Base-by-base conservation (phyloP, 345 rosid species). In the Erodium maritimum region DNA sequence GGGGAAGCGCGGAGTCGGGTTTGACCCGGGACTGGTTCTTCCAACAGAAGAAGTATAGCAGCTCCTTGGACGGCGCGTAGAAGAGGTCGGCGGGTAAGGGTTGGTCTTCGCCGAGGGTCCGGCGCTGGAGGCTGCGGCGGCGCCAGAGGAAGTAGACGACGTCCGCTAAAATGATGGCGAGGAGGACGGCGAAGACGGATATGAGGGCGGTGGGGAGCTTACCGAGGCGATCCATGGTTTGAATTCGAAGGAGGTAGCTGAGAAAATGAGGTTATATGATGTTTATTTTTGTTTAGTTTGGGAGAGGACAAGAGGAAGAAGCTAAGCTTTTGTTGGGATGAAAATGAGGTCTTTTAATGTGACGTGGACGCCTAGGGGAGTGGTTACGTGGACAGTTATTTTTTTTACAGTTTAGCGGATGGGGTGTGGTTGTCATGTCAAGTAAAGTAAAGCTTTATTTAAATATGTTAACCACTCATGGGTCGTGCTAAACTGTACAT, bases 41-140 rank as follows among this genome's bases (percentile, higher is more conserved):
- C 67, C 85, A 80, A 65, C 84, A 80, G 77, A 81, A 90, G 73
- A 82, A 81, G 83, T 85, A 84, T 8, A 83, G 84, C 17, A 84
- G 81, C 71, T 90, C 95, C 70, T 84, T 90, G 1, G 90, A 81
- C 2, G 84, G 82, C 56, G 73, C 14, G 65, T 9, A 6, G 6
- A 22, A 20, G 52, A 5, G 54, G 52, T 19, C 16, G 12, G 57
- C 52, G 11, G 22, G 52, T 19, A 10, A 23, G 20, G 6, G 5
- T 5, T 23, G 24, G 23, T 58, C 19, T 13, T 60, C 65, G 23
- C 58, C 19, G 17, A 65, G 16, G 60, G 67, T 70, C 60, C 73
- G 74, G 16, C 61, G 68, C 19, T 52, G 67, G 71, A 79, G 77
- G 29, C 73, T 55, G 16, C 79, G 69, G 54, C 73, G 73, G 33